Conservation (phyloP, 257 asterid species). For the Misopates orontium region DNA sequence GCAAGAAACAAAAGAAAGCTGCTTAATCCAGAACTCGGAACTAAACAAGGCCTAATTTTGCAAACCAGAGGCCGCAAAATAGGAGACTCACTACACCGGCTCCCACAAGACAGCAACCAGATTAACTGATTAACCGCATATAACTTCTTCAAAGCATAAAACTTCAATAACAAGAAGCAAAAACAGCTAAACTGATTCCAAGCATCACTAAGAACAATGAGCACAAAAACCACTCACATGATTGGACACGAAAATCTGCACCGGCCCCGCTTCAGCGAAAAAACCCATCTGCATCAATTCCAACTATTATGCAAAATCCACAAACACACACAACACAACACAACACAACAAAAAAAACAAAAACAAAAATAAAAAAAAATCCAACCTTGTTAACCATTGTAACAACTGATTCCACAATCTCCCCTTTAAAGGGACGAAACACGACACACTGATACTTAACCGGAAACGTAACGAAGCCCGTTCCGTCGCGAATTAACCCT, state of each 20-base stretch:
- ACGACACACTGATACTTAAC: constrained; percentile 92
- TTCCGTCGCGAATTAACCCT: constrained; percentile 92
- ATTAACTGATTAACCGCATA: background rate
- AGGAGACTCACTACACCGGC: too few species aligned
- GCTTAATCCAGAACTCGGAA: background rate
- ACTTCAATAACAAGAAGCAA: background rate
- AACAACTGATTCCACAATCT: constrained; percentile 87
- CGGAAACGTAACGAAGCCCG: constrained; percentile 91
- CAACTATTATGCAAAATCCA: background rate
- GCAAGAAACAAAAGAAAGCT: background rate
- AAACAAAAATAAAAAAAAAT: background rate
- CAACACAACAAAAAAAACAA: background rate
- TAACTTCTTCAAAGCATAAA: background rate
- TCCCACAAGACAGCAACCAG: background rate
- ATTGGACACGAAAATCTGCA: constrained; percentile 85
- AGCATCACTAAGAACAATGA: background rate
- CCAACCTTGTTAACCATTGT: constrained; percentile 89
- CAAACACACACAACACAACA: background rate
- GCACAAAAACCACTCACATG: constrained; percentile 55
- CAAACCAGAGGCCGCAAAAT: too few species aligned
- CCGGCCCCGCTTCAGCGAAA: constrained; percentile 98
- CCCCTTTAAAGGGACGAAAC: constrained; percentile 94
- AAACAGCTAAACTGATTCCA: background rate
- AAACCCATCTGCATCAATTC: constrained; percentile 85
- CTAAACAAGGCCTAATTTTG: too few species aligned